Evolutionary conservation across 352 stramenopile species (phyloP).

Genomic region (Phytophthora agathidicida): DNA sequence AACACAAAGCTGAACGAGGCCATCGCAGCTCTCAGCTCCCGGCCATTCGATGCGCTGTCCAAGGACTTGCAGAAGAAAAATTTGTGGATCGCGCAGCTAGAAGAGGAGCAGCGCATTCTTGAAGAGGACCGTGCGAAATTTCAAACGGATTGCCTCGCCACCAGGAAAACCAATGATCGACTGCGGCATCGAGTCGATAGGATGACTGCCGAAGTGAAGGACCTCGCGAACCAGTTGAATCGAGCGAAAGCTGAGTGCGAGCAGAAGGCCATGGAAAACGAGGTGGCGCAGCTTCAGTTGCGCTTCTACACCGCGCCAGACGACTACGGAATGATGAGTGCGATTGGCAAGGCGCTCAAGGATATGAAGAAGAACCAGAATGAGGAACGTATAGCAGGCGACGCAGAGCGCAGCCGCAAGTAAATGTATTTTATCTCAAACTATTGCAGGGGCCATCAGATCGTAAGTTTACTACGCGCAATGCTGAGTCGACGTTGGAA

Average conservation of each 20-base stretch:
- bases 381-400: not conserved
- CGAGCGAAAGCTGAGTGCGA: conserved; percentile 33
- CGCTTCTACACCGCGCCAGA: conserved; percentile 52
- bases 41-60: conserved; percentile 52
- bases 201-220: conserved; percentile 28
- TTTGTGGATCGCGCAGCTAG: conserved; percentile 52
- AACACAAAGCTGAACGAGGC: conserved; percentile 58
- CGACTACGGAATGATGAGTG: conserved; percentile 55
- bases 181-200: conserved; percentile 23
- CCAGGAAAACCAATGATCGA: conserved; percentile 8
- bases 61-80: conserved; percentile 55
- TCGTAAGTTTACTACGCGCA: too few relatives aligned
- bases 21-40: conserved; percentile 49
- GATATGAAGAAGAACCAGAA: conserved; percentile 42
- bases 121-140: conserved; percentile 23
- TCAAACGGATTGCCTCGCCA: conserved; percentile 19
- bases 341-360: conserved; percentile 57
- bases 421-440: too few relatives aligned
- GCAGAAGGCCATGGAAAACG: conserved; percentile 42
- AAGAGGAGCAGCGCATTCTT: conserved; percentile 36
- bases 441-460: too few relatives aligned
- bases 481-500: conserved; percentile 4
- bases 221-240: conserved; percentile 27
- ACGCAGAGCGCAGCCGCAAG: not conserved
- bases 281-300: conserved; percentile 61